Conservation (phyloP, 2,329 filamentous ascomycete species). For the Trichocomaceae sp. region DNA sequence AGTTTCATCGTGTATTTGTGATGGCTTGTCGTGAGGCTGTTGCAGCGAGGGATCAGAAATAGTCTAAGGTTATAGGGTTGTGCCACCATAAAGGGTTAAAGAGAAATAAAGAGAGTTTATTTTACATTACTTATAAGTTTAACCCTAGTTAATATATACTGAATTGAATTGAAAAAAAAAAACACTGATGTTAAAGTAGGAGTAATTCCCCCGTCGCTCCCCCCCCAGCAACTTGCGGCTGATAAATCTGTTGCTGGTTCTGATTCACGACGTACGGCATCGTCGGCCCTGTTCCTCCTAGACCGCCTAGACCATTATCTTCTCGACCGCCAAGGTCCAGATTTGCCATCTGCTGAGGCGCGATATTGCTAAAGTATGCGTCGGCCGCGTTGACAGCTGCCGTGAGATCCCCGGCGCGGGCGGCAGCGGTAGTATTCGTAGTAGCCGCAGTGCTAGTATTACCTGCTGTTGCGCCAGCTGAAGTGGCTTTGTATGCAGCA, state of each 20-base stretch:
- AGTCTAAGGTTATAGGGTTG: too few relatives aligned
- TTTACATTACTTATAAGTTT: too few relatives aligned
- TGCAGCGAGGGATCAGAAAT: neutral
- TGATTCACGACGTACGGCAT: slow-evolving; percentile 68
- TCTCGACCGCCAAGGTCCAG: slow-evolving; percentile 62
- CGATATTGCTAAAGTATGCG: slow-evolving; percentile 78
- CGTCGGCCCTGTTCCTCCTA: slow-evolving; percentile 48
- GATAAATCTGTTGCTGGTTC: slow-evolving; percentile 68
- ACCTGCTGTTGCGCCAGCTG: slow-evolving; percentile 36
- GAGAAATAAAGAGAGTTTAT: neutral
- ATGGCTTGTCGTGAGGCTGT: slow-evolving; percentile 41
- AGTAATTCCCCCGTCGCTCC: slow-evolving; percentile 66
- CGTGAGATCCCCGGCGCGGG: slow-evolving; percentile 50
- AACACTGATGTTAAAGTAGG: slow-evolving; percentile 37
- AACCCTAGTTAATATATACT: too few relatives aligned
- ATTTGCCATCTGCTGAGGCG: slow-evolving; percentile 64
- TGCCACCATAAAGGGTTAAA: too few relatives aligned
- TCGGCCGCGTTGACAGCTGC: slow-evolving; percentile 79
- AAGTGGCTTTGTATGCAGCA: slow-evolving; percentile 18
- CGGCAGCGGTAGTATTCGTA: neutral
- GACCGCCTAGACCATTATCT: slow-evolving; percentile 50
- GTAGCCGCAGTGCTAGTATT: neutral
- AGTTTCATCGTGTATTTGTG: slow-evolving; percentile 51
- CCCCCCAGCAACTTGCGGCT: slow-evolving; percentile 58
- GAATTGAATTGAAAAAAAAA: too few relatives aligned